Evolutionary conservation across 305 asterid genomes (phyloP), one percentile per base, ranked within the genome.

Genomic region (Fraxinus sp.): DNA sequence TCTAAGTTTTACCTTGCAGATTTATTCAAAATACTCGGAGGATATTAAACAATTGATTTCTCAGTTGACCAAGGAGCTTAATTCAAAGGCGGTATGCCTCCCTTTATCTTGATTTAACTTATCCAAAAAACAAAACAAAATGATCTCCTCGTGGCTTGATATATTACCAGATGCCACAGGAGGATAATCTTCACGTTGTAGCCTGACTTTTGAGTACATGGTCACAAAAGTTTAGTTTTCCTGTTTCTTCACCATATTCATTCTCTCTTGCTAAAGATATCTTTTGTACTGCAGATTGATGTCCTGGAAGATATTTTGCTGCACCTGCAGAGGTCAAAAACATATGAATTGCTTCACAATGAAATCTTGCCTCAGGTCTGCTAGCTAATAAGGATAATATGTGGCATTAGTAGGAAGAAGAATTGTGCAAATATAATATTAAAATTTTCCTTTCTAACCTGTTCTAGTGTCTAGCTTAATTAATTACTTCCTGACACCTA

Each of bases 341-440:
- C 80, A 74, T 96, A 90, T 84, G 93, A 90, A 83, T 81, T 89
- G 88, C 86, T 96, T 75, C 83, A 81, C 84, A 79, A 71, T 83
- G 92, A 86, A 87, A 88, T 89, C 86, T 83, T 87, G 78, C 75
- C 87, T 71, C 91, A 93, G 99, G 98, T 94, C 66, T 86, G 89
- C 83, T 86, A 75, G 80, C 83, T 86, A 64, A 81, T 46, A 64
- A 76, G 83, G 55, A 52, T 79, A 33, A 26, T 81, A 75, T 70
- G 77, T 82, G 22, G 39, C 81, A 84, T 74, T 75, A 73, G 30
- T 83, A 75, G 64, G 74, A 85, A 77, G 78, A 77, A 37, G 64
- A 30, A 36, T 26, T 59, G 22, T 55, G 46, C 76, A 80, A 39
- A 62, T 68, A 57, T 77, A 84, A 35, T 71, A 24, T 79, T 18